These are phyloP conservation scores for Favolaschia claudopus DNA, from an alignment of 768 basidiomycete species.

Conservation along the genomic window DNA sequence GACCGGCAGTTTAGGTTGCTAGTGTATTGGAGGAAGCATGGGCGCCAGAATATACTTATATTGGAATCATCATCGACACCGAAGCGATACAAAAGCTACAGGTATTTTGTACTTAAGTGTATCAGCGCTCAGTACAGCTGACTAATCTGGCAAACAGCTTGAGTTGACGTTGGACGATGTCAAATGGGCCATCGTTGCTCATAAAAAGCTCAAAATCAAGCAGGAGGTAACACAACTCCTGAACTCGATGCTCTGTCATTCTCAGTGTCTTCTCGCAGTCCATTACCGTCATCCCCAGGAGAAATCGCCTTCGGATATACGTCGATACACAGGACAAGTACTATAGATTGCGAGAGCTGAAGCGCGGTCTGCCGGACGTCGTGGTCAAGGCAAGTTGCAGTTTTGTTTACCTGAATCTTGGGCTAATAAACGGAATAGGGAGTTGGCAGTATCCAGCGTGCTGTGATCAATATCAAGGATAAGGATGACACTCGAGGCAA, in stretches of 20 bases:
- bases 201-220: conserved; percentile 93
- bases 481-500: conserved; percentile 80
- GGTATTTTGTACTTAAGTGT: conserved; percentile 46
- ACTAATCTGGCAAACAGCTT: conserved; percentile 56
- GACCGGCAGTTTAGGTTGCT: conserved; percentile 66
- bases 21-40: conserved; percentile 95
- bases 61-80: conserved; percentile 90
- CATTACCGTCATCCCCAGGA: conserved; percentile 78
- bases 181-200: conserved; percentile 86
- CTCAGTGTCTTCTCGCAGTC: conserved; percentile 53
- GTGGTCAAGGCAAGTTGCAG: conserved; percentile 79
- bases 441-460: conserved; percentile 85
- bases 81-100: conserved; percentile 90
- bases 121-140: not conserved
- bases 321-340: conserved; percentile 82
- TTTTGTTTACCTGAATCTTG: not conserved
- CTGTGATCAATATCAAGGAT: conserved; percentile 96
- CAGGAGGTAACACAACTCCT: conserved; percentile 62
- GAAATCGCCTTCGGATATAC: conserved; percentile 80
- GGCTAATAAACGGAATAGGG: conserved; percentile 57
- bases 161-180: conserved; percentile 93
- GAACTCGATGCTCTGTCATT: not conserved
- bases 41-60: conserved; percentile 91
- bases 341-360: conserved; percentile 85
- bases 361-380: conserved; percentile 82